Evolutionary conservation across 441 rosid genomes (phyloP).

Genomic region (Corymbia citriodora): DNA sequence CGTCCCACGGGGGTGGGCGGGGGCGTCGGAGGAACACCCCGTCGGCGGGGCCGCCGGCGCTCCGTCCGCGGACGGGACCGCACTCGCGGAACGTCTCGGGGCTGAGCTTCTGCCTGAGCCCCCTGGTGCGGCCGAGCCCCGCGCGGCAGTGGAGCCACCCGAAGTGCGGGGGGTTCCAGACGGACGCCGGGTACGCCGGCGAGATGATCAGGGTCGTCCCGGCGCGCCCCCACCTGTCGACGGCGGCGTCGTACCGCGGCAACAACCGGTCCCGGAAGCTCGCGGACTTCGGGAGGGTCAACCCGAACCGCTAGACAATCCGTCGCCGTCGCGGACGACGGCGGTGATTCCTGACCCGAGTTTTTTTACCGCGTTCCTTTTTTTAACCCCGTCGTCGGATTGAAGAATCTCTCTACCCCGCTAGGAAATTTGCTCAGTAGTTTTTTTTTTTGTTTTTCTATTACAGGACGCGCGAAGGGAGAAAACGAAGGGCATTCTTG

Average conservation of each 20-base stretch:
- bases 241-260: conserved; percentile 60
- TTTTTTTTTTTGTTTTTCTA: no score
- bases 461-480: neutral
- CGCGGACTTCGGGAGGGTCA: conserved; percentile 63
- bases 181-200: conserved; percentile 33
- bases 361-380: neutral
- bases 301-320: neutral
- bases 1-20: conserved; percentile 2
- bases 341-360: neutral
- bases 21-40: conserved; percentile 32
- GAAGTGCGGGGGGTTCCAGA: conserved; percentile 36
- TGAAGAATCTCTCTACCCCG: no score
- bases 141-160: conserved; percentile 46
- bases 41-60: conserved; percentile 1
- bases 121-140: conserved; percentile 87
- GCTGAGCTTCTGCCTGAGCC: conserved; percentile 70
- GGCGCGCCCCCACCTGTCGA: conserved; percentile 48
- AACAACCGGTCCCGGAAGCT: conserved; percentile 87
- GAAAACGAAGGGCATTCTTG: neutral
- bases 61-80: conserved; percentile 18
- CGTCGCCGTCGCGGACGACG: neutral
- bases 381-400: neutral
- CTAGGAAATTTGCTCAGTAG: no score
- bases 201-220: conserved; percentile 25
- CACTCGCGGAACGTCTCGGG: conserved; percentile 37